Evolutionary conservation across 1,284 basidiomycete species (phyloP).

Genomic region (Pseudozyma thailandica): DNA sequence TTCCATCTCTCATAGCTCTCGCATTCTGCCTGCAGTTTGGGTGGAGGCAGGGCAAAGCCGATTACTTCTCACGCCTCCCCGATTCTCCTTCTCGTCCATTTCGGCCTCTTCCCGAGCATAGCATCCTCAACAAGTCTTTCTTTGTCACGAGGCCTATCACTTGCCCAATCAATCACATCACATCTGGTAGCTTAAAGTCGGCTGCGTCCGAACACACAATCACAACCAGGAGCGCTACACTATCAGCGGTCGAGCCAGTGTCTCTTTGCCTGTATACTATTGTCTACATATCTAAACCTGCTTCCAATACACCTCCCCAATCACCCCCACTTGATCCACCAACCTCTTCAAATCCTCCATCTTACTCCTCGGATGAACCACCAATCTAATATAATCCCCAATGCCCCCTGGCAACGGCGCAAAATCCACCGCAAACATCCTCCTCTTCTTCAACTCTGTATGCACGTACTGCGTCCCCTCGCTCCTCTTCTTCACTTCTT

Average conservation of each 20-base stretch:
- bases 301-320: conserved; percentile 43
- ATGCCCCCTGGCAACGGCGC: conserved; percentile 52
- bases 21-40: no score
- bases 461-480: conserved; percentile 35
- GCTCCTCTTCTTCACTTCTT: conserved; percentile 19
- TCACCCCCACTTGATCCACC: conserved; percentile 49
- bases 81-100: background rate
- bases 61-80: background rate
- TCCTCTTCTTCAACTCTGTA: conserved; percentile 34
- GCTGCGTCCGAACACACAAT: no score
- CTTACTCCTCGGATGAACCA: conserved; percentile 59
- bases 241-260: background rate
- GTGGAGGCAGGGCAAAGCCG: no score
- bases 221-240: no score
- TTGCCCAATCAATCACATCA: no score
- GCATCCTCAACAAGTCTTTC: no score
- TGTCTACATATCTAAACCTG: conserved; percentile 6
- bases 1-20: no score
- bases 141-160: no score
- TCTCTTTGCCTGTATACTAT: background rate
- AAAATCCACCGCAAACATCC: conserved; percentile 62
- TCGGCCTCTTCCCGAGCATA: background rate
- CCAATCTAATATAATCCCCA: conserved; percentile 57
- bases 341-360: conserved; percentile 41
- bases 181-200: no score